Conservation (phyloP, 345 rosid genomes). For the Citrus cavaleriei region DNA sequence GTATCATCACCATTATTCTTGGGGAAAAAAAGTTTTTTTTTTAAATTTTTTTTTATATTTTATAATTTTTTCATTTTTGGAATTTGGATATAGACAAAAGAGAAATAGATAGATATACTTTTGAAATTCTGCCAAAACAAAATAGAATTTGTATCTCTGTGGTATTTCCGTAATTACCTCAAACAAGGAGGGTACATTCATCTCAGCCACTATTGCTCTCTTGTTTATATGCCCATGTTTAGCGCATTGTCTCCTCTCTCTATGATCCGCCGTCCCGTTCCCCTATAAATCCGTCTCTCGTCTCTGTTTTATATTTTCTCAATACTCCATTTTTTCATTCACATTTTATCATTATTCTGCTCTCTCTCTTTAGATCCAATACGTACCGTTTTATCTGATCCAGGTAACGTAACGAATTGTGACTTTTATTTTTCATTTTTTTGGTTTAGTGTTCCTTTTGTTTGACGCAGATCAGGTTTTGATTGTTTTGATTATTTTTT, state of each 20-base stretch:
- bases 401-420: neutral
- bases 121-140: neutral
- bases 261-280: conserved; percentile 10
- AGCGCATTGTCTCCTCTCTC: conserved; percentile 6
- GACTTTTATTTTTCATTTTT: neutral
- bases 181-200: neutral
- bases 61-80: neutral
- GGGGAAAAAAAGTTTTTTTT: neutral
- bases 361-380: conserved; percentile 1
- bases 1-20: neutral
- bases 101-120: neutral
- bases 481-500: neutral
- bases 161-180: conserved; percentile 5
- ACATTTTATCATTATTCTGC: neutral
- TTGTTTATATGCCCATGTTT: conserved; percentile 11
- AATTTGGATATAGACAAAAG: neutral
- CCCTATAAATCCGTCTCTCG: neutral
- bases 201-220: neutral
- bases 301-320: neutral
- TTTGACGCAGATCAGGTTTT: neutral
- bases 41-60: neutral
- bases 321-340: neutral
- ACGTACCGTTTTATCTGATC: conserved; percentile 1
- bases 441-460: neutral
- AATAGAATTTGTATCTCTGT: neutral